Evolutionary conservation across 371 early-diverging fungal species (phyloP), one percentile per base, ranked within the genome.

Genomic region (Sporodiniella umbellata): DNA sequence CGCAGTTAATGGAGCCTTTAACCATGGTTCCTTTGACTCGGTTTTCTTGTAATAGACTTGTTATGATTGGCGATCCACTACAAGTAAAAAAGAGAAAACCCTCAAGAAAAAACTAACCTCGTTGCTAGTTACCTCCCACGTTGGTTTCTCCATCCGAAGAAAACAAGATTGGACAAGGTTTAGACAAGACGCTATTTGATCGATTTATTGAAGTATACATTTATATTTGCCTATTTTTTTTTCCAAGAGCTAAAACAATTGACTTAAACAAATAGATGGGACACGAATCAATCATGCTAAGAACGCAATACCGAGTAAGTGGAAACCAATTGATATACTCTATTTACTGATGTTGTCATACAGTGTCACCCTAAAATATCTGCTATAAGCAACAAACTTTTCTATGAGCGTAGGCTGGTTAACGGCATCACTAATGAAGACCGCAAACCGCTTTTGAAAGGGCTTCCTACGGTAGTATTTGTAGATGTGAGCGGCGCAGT

Each of bases 61-160:
- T 98, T 8, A 70, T 96, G 44, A 89, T 96, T 26, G 99, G 99
- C 12, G 99, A 98, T 62, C 99, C 98, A 1, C 60, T 81, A 17
- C 78, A 78, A 64, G 72, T 72, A 60, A 25, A 11, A 28, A n/a
- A 46, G 18, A 21, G 15, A 46, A 3, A 22, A 23, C 28, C n/a
- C n/a, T n/a, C n/a, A n/a, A n/a, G n/a, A n/a, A n/a, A n/a, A n/a
- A n/a, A n/a, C n/a, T n/a, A n/a, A n/a, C n/a, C n/a, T n/a, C n/a
- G n/a, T n/a, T n/a, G n/a, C n/a, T n/a, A 97, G 77, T 82, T 98
- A 40, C 81, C 94, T 4, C 96, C 96, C 10, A 92, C 92, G 0
- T 47, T 95, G 26, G 73, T 71, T 6, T 82, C 84, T 10, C 58
- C 33, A 45, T 65, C 60, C 7, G 79, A 68, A 37, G 64, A 45